These are phyloP conservation scores for Toxoplasma gondii DNA, from an alignment of 169 alveolate species.

Conservation along the genomic window DNA sequence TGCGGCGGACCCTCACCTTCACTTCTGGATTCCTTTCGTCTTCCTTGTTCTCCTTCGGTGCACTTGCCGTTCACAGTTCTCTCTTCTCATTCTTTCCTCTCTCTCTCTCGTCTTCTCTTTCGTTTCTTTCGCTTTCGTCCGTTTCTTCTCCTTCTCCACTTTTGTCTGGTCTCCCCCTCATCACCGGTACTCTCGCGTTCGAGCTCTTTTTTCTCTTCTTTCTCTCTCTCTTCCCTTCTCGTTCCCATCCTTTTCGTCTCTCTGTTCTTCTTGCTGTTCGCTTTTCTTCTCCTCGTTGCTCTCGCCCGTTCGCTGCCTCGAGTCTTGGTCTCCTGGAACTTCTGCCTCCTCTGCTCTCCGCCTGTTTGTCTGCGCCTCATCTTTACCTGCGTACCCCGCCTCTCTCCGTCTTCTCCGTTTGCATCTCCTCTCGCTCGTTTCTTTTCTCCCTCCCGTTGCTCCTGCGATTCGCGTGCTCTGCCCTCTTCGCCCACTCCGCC, in stretches of 20 bases:
- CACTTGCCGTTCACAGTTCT: no score
- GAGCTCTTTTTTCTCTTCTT: not conserved
- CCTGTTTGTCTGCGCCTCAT: not conserved
- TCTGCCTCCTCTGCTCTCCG: no score
- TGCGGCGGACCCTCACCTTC: no score
- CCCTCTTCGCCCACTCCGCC: not conserved
- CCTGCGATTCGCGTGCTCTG: no score
- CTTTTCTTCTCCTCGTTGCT: not conserved
- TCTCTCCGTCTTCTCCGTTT: not conserved
- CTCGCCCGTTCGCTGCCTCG: no score
- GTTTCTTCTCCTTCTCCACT: not conserved
- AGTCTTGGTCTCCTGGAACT: no score
- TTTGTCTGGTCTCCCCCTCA: not conserved
- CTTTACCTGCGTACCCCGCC: not conserved
- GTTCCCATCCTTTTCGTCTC: no score
- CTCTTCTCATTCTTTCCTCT: not conserved
- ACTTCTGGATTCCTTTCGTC: not conserved
- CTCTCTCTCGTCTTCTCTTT: not conserved
- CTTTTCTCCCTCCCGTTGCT: no score
- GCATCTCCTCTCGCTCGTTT: not conserved
- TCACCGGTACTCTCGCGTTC: not conserved
- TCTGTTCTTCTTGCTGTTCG: not conserved
- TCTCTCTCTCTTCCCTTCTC: no score
- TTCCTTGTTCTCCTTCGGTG: no score
- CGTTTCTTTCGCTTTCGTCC: not conserved